phyloP scores from a whole-genome alignment of 2,329 filamentous ascomycete species.

The Pseudomassariella vexata region DNA sequence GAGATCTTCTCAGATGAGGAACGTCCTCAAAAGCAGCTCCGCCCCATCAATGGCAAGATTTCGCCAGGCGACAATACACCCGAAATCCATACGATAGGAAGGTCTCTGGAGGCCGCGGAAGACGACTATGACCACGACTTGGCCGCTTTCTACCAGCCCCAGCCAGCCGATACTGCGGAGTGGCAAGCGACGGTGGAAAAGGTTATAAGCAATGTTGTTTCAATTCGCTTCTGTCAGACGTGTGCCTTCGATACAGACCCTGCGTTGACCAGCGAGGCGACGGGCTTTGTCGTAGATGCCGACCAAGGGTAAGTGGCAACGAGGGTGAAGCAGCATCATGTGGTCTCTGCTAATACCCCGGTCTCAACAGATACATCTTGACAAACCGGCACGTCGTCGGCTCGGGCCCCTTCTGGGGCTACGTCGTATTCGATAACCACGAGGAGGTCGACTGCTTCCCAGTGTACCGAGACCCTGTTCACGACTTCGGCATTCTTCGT shows the following conservation, averaged over 20 bases:
- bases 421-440: constrained; percentile 98
- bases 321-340: too few species aligned
- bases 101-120: constrained; percentile 29
- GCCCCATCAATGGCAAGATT: constrained; percentile 41
- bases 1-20: constrained; percentile 36
- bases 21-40: constrained; percentile 36
- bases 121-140: constrained; percentile 37
- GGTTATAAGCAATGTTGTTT: constrained; percentile 92
- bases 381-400: constrained; percentile 93
- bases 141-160: constrained; percentile 28
- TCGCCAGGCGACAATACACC: constrained; percentile 45
- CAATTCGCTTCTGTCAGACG: constrained; percentile 98
- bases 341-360: too few species aligned
- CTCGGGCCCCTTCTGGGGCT: constrained; percentile 94
- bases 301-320: constrained; percentile 64
- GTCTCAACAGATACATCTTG: constrained; percentile 58
- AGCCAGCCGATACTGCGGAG: constrained; percentile 60
- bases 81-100: constrained; percentile 24
- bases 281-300: constrained; percentile 94
- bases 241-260: constrained; percentile 97
- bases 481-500: constrained; percentile 95
- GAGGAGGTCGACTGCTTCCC: constrained; percentile 94
- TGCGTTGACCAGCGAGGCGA: constrained; percentile 90
- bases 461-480: constrained; percentile 95
- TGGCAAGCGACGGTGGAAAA: constrained; percentile 96